Evolutionary conservation across 106 monocot genomes (phyloP).

Genomic region (Dendrobium nobile): DNA sequence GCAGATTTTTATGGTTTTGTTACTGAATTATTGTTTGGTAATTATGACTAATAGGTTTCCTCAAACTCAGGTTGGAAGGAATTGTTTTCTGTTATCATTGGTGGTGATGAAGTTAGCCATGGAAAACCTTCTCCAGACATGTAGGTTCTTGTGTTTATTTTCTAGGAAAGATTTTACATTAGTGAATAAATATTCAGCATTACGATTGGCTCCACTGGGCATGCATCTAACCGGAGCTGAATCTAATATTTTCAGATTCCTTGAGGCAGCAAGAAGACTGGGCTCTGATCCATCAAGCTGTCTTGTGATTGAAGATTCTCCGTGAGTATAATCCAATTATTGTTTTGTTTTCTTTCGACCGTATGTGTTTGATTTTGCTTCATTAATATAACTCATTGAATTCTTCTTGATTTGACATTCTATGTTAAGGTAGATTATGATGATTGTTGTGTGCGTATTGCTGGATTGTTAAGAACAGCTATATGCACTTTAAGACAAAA

Average conservation of each 20-base stretch:
- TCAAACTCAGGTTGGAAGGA: constrained; percentile 60
- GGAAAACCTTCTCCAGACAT: constrained; percentile 84
- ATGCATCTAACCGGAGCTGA: neutral
- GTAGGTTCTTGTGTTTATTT: constrained; percentile 22
- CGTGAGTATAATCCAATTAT: constrained; percentile 28
- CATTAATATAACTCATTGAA: too few relatives aligned
- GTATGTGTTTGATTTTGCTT: too few relatives aligned
- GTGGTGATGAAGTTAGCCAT: constrained; percentile 57
- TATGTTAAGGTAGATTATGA: too few relatives aligned
- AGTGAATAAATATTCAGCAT: neutral
- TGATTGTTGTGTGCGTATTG: too few relatives aligned
- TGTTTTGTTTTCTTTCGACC: too few relatives aligned
- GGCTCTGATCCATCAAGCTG: constrained; percentile 45
- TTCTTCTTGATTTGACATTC: too few relatives aligned
- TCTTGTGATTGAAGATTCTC: constrained; percentile 79
- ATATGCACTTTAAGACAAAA: too few relatives aligned
- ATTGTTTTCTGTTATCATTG: constrained; percentile 61
- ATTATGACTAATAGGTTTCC: neutral
- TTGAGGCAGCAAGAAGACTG: constrained; percentile 66
- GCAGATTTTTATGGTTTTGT: too few relatives aligned
- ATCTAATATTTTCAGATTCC: constrained; percentile 35
- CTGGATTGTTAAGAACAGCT: too few relatives aligned
- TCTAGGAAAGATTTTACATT: neutral
- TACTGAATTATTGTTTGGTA: neutral
- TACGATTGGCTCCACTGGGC: neutral